Base-by-base conservation (phyloP, 176 grass and related monocot genomes). In the Oryza rufipogon region DNA sequence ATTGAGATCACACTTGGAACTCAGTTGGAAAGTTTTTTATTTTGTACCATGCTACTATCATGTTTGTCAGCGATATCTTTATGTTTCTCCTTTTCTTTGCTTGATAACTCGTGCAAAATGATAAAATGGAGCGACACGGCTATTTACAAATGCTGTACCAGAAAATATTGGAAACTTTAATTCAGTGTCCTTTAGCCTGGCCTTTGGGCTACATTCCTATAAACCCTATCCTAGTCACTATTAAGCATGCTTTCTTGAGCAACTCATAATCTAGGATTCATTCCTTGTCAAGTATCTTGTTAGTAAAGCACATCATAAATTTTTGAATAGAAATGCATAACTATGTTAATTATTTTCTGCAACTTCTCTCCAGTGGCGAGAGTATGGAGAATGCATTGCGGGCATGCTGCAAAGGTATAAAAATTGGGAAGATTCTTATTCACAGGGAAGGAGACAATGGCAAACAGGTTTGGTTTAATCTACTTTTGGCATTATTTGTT, bases 381-480 rank as follows among this genome's bases (percentile, higher is more conserved):
- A 94, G 92, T 65, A 94, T 94, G 92, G 92, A 94, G 68, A 94
- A 91, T 85, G 92, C 92, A 81, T 52, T 94, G 47, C 63, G 92
- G 63, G 89, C 84, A 64, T 94, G 92, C 64, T 94, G 92, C 71
- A 94, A 94, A 85, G 92, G 92, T 74, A 94, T 94, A 81, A 94
- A 91, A 69, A 89, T 94, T 66, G 92, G 92, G 45, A 94, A 91
- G 86, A 91, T 94, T 64, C 92, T 94, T 85, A 94, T 94, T 85
- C 92, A 94, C 64, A 81, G 87, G 45, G 88, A 94, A 77, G 89
- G 92, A 68, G 89, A 94, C 87, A 94, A 91, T 69, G 93, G 89
- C 39, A 92, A 99, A 86, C 97, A 99, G 97, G 97, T 99, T 70
- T 82, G 88, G 80, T 70, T 83, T 77, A 82, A 75, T 77, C 64